Base-by-base conservation (phyloP, 2,329 filamentous ascomycete species). In the Graphilbum sp. region DNA sequence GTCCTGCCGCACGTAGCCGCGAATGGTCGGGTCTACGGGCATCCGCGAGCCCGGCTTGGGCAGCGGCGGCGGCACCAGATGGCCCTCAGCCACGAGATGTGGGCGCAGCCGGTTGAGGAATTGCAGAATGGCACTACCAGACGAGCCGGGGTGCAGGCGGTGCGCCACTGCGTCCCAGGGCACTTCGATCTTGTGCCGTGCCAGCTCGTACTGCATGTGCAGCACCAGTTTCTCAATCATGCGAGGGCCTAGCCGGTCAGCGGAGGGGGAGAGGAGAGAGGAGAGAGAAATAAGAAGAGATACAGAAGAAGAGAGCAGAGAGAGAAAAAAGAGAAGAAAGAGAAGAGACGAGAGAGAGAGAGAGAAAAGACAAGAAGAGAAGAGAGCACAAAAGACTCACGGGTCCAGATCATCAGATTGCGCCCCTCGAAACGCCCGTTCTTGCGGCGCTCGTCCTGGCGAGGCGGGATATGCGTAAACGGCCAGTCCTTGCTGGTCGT, bases 171-270 rank as follows among this genome's bases (percentile, higher is more conserved):
- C 37, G 13, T 60, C 54, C 59, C 59, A 64, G 0, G 61, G 59
- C 1, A 64, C 11, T 2, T 52, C 47, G 19, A 57, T 46, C 21
- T 50, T 51, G 35, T 52, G 45, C 5, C 53, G 45, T 12, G 42
- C 40, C 27, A 50, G 55, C 44, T 66, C 63, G 25, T 61, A 66
- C 11, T 58, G 49, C 1, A 64, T 43, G 39, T 57, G 47, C 1
- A 66, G 49, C 0, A 66, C 40, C 0, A 64, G 44, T 46, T 66
- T 66, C 29, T 66, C 63, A 1, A 53, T 49, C 60, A 66, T 67
- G 10, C 62, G 57, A 10, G 60, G 56, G 1, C 60, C 63, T 67
- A n/a, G n/a, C n/a, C n/a, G n/a, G n/a, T n/a, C n/a, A n/a, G n/a
- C n/a, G n/a, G n/a, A n/a, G n/a, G n/a, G n/a, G n/a, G n/a, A n/a